Evolutionary conservation across 768 basidiomycete genomes (phyloP).

Genomic region (Floccularia luteovirens): DNA sequence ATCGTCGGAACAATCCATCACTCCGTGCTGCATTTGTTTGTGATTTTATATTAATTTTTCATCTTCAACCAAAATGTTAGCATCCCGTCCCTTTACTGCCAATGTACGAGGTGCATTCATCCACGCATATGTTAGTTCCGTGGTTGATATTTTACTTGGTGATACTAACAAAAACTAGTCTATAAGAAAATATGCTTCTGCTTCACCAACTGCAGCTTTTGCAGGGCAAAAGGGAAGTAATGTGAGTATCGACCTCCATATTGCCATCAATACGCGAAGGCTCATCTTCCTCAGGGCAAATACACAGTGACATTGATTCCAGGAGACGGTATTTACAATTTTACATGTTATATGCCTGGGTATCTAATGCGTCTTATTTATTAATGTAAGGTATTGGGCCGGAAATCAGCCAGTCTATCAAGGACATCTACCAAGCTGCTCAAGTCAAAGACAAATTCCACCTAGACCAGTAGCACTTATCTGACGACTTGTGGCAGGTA

Average conservation of each 20-base stretch:
- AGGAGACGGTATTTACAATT: constrained; percentile 88
- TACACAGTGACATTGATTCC: constrained; percentile 95
- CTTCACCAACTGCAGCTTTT: constrained; percentile 83
- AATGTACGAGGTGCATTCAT: constrained; percentile 45
- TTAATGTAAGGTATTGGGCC: constrained; percentile 82
- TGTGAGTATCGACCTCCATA: constrained; percentile 39
- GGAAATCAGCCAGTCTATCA: constrained; percentile 95
- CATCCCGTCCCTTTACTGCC: constrained; percentile 47
- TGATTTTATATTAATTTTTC: too few species aligned
- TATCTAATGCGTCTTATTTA: too few species aligned
- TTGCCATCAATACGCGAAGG: neutral
- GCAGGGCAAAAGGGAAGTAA: constrained; percentile 83
- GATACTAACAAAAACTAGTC: constrained; percentile 23
- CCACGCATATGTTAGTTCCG: constrained; percentile 36
- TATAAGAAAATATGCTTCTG: constrained; percentile 61
- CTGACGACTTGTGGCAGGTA: constrained; percentile 44
- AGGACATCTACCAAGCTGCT: constrained; percentile 87
- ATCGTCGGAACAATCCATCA: too few species aligned
- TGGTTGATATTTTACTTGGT: constrained; percentile 6
- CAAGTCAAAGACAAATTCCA: constrained; percentile 34
- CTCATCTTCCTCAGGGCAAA: constrained; percentile 62
- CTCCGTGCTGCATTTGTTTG: too few species aligned
- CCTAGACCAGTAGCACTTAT: constrained; percentile 3
- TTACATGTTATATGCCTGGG: too few species aligned
- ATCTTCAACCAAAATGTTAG: constrained; percentile 43